Base-by-base conservation (phyloP, 1,284 basidiomycete species). In the Austropuccinia psidii region DNA sequence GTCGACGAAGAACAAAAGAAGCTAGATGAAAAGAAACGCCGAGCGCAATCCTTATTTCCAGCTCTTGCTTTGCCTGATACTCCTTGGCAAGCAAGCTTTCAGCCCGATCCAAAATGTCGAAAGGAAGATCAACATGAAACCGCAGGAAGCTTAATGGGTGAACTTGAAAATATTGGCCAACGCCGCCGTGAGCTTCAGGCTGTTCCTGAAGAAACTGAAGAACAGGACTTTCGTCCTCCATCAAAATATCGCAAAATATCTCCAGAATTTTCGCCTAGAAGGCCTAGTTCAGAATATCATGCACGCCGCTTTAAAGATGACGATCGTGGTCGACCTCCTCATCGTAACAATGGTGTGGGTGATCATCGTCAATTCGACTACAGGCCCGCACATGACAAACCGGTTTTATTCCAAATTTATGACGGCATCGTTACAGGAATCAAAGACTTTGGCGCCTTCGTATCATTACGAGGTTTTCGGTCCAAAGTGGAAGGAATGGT, bases 401-500 rank as follows among this genome's bases (percentile, higher is more conserved):
- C 96, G 0, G 83, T 97, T 1, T 80, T 97, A 47, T 97, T 89
- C 87, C 98, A 98, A 84, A 93, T 98, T 57, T 98, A 98, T 82
- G 85, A 87, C 74, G 95, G 93, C 7, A 88, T 87, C 73, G 89
- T 98, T 29, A 85, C 89, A 5, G 88, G 89, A 21, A 79, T 98
- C 79, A 93, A 91, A 80, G 95, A 98, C 77, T 98, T 98, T 81
- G 95, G 95, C 67, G 93, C 91, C 0, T 98, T 98, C 79, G 89
- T 97, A 60, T 85, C 86, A 33, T 82, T 98, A 4, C 93, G 98
- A 76, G 95, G 94, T 49, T 83, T 98, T 61, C 83, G 84, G 17
- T 93, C 93, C 13, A 85, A 91, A 49, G 87, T 86, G 15, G 95
- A 98, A 85, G 93, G 95, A 31, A 88, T 98, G 87, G 92, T 98